Evolutionary conservation across 2,329 filamentous ascomycete species (phyloP).

Genomic region (Gnomoniopsis smithogilvyi): DNA sequence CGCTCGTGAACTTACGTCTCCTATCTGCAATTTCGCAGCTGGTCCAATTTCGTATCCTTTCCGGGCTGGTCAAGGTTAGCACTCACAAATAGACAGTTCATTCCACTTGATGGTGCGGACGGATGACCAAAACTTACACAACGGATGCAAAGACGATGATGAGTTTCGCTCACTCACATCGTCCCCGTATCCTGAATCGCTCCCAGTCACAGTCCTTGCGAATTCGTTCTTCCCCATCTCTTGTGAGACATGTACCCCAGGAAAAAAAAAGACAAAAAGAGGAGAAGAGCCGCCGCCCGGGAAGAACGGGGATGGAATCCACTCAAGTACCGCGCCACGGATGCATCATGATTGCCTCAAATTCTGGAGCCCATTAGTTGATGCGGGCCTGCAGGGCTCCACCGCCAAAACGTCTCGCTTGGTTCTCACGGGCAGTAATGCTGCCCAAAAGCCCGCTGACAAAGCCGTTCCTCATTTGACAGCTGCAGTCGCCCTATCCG

Average conservation of each 20-base stretch:
- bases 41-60: constrained; percentile 34
- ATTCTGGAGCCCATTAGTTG: constrained; percentile 6
- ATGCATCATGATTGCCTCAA: constrained; percentile 17
- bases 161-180: constrained; percentile 29
- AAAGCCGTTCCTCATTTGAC: not conserved
- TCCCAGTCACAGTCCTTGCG: constrained; percentile 28
- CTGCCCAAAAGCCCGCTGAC: not conserved
- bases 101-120: not conserved
- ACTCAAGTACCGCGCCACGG: constrained; percentile 10
- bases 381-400: not conserved
- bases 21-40: constrained; percentile 31
- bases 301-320: constrained; percentile 1
- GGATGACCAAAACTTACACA: constrained; percentile 29
- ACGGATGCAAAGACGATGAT: constrained; percentile 28
- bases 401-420: not conserved
- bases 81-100: too few species aligned
- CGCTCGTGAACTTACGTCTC: constrained; percentile 29
- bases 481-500: not conserved
- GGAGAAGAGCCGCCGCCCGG: constrained; percentile 5
- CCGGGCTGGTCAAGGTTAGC: constrained; percentile 24
- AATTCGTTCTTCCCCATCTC: constrained; percentile 34
- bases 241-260: constrained; percentile 25
- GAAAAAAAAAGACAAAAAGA: constrained; percentile 20
- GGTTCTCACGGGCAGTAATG: not conserved
- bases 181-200: constrained; percentile 34